Evolutionary conservation across 1,284 basidiomycete genomes (phyloP).

Genomic region (Wolfiporia cocos): DNA sequence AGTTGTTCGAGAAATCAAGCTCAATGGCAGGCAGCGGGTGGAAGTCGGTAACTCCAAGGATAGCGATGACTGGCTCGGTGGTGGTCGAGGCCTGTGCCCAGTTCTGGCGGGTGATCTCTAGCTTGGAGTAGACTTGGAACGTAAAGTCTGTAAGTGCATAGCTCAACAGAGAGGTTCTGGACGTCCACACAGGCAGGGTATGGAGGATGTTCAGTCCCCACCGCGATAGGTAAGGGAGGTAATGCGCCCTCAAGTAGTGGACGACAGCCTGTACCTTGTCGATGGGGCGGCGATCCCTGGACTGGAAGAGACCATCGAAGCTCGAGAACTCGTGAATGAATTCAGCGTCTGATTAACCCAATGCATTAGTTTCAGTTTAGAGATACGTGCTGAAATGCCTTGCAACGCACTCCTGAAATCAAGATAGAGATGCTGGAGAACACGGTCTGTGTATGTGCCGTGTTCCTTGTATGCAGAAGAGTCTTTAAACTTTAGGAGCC

Average conservation of each 20-base stretch:
- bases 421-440: constrained; percentile 24
- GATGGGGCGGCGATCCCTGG: constrained; percentile 17
- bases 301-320: constrained; percentile 18
- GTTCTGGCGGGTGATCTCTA: constrained; percentile 15
- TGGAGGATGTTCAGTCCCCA: constrained; percentile 25
- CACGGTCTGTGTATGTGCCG: constrained; percentile 11
- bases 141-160: constrained; percentile 21
- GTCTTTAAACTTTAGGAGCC: constrained; percentile 14
- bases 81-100: constrained; percentile 13
- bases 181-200: constrained; percentile 24
- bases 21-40: constrained; percentile 13
- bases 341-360: constrained; percentile 16
- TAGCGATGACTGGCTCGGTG: constrained; percentile 20
- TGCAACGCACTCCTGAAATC: constrained; percentile 24
- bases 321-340: constrained; percentile 25
- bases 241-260: constrained; percentile 23
- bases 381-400: neutral
- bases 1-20: constrained; percentile 19
- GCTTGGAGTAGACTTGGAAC: constrained; percentile 24
- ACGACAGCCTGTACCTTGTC: constrained; percentile 22
- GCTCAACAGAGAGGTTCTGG: constrained; percentile 11
- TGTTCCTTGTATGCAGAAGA: constrained; percentile 17
- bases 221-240: constrained; percentile 22
- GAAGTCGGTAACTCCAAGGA: constrained; percentile 22
- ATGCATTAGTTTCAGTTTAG: neutral